phyloP scores from a whole-genome alignment of 2,329 filamentous ascomycete genomes.

The Nigrograna mackinnonii region DNA sequence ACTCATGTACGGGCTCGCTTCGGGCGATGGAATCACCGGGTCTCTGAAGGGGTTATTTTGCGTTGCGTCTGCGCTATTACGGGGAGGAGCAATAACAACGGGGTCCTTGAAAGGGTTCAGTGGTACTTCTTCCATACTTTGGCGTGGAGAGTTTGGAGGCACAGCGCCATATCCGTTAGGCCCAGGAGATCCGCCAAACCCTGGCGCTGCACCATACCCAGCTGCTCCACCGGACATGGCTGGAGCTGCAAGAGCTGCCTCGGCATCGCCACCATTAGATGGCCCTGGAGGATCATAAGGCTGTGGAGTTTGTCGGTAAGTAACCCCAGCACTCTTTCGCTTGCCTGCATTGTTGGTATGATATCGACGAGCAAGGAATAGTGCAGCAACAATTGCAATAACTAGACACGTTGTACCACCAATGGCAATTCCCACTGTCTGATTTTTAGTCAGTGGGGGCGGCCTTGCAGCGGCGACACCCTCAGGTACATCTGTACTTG shows the following conservation, averaged over 20 bases:
- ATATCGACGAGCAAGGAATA: conserved; percentile 37
- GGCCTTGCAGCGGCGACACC: conserved; percentile 10
- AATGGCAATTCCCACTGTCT: conserved; percentile 40
- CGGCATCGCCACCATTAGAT: conserved; percentile 16
- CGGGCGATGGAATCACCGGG: conserved; percentile 22
- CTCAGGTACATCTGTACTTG: conserved; percentile 14
- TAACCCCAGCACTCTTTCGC: conserved; percentile 21
- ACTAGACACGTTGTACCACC: conserved; percentile 36
- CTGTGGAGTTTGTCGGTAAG: conserved; percentile 37
- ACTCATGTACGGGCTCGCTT: conserved; percentile 18
- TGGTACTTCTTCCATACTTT: conserved; percentile 9
- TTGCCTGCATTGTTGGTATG: conserved; percentile 19
- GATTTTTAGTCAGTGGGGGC: conserved; percentile 26
- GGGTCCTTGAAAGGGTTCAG: conserved; percentile 10
- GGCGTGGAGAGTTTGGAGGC: conserved; percentile 13
- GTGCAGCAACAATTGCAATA: conserved; percentile 33
- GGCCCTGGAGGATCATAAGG: conserved; percentile 34
- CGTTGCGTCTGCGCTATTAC: conserved; percentile 4
- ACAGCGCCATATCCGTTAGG: conserved; percentile 13
- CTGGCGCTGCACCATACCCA: conserved; percentile 12
- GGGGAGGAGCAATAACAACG: background rate
- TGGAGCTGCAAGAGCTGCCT: conserved; percentile 16
- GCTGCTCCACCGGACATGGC: conserved; percentile 25
- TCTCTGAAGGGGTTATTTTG: conserved; percentile 19
- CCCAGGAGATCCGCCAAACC: too few species aligned